phyloP scores from a whole-genome alignment of 140 eudicot genomes.

The Stevia rebaudiana region DNA sequence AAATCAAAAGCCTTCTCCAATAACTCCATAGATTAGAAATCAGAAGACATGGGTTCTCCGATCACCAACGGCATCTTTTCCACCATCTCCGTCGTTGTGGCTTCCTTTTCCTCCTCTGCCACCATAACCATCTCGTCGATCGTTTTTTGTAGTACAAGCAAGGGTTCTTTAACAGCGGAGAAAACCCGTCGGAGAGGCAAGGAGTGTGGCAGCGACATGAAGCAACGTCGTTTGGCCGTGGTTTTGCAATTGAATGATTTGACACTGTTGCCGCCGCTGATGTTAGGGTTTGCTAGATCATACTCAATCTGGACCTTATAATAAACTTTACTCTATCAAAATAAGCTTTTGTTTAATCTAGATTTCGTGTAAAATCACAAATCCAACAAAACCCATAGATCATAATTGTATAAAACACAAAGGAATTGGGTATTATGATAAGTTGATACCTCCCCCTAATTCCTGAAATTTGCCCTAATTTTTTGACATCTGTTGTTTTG shows the following conservation, averaged over 20 bases:
- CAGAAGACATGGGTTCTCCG: no score
- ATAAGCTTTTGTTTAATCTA: not conserved
- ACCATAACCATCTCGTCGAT: no score
- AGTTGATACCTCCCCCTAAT: no score
- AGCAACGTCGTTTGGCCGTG: constrained; percentile 97
- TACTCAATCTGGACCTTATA: constrained; percentile 84
- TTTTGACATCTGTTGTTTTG: no score
- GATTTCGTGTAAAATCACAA: constrained; percentile 13
- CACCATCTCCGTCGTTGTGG: no score
- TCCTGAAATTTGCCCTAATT: no score
- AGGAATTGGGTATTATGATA: constrained; percentile 10
- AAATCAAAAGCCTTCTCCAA: no score
- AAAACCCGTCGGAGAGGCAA: constrained; percentile 76
- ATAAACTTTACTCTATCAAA: not conserved
- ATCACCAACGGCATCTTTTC: no score
- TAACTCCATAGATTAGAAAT: no score
- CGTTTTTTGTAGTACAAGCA: no score
- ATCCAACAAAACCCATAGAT: constrained; percentile 10
- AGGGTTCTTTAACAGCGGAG: no score
- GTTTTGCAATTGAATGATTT: constrained; percentile 69
- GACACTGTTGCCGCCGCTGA: constrained; percentile 74
- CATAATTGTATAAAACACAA: not conserved
- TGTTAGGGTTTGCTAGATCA: constrained; percentile 91
- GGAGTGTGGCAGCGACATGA: constrained; percentile 90
- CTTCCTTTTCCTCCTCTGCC: no score